phyloP scores from a whole-genome alignment of 306 rosid species.

The Cucurbita pepo region DNA sequence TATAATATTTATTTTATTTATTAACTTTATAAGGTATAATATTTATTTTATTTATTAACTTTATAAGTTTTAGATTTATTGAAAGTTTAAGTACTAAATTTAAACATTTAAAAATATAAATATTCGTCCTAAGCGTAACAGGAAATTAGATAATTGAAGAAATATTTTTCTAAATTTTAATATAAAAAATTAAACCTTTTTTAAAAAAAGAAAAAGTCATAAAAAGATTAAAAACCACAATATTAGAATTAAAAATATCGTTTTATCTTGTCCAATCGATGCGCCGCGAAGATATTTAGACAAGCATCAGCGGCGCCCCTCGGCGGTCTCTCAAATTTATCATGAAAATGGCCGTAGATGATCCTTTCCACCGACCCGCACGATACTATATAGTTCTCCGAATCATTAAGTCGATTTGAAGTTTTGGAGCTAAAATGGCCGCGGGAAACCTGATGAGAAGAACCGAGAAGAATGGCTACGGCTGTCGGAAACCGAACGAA shows the following conservation, averaged over 20 bases:
- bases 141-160: too few species aligned
- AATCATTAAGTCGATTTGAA: background rate
- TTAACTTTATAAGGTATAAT: too few species aligned
- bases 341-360: background rate
- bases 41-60: too few species aligned
- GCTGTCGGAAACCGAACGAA: constrained; percentile 10
- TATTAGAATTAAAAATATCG: background rate
- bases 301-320: background rate
- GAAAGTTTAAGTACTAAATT: too few species aligned
- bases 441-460: constrained; percentile 20
- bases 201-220: too few species aligned
- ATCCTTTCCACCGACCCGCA: background rate
- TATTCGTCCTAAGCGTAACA: too few species aligned
- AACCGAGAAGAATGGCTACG: constrained; percentile 9
- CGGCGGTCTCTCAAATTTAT: background rate
- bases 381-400: background rate
- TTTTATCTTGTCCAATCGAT: background rate
- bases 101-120: too few species aligned
- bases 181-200: too few species aligned
- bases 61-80: too few species aligned
- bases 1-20: too few species aligned
- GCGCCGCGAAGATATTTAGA: background rate
- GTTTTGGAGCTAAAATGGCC: constrained; percentile 22
- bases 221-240: too few species aligned
- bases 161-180: too few species aligned